Evolutionary conservation across 23 red algal species (phyloP), one percentile per base, ranked within the genome.

Genomic region (Gracilariopsis chorda): DNA sequence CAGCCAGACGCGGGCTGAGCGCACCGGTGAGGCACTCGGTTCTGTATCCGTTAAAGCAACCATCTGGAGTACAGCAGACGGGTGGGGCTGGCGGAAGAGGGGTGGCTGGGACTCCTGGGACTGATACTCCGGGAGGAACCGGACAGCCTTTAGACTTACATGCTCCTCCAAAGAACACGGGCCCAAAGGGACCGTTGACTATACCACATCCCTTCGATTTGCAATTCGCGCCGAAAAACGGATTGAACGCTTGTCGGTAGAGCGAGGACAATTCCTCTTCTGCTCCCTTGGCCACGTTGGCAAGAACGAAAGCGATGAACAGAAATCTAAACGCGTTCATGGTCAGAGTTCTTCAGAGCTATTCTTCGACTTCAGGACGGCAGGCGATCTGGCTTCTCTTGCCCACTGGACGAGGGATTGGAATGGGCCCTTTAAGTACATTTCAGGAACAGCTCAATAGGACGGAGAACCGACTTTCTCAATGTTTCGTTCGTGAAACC

Each of bases 131-230:
- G 1, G 75, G 75, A 37, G 75, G 75, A 36, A 80, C 43, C 24
- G 75, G 75, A 29, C 75, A 80, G 36, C 75, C 75, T 14, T 80
- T 80, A 0, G 49, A 57, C 75, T 80, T 80, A 48, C 75, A 80
- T 4, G 49, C 75, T 33, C 75, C 75, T 8, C 75, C 75, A 23
- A 80, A 80, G 75, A 80, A 80, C 2, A 80, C 49, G 5, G 48
- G 49, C 13, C 75, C 75, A 37, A 80, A 80, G 49, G 75, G 75
- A 2, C 75, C 75, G 8, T 59, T 44, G 5, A 58, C 49, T 4
- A 80, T 80, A 40, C 75, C 75, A 29, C 75, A 80, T 2, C 75
- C 75, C 20, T 80, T 80, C 3, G 49, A 57, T 29, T 80, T 80
- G 17, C 75, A 80, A 41, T 55, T 80, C 7, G 48, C 49, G 11